A percentile compares a stretch with the other conserved stretches of the same genome.
phyloP scores from a whole-genome alignment of 2,329 filamentous ascomycete genomes.

The Verticillium isaacii region DNA sequence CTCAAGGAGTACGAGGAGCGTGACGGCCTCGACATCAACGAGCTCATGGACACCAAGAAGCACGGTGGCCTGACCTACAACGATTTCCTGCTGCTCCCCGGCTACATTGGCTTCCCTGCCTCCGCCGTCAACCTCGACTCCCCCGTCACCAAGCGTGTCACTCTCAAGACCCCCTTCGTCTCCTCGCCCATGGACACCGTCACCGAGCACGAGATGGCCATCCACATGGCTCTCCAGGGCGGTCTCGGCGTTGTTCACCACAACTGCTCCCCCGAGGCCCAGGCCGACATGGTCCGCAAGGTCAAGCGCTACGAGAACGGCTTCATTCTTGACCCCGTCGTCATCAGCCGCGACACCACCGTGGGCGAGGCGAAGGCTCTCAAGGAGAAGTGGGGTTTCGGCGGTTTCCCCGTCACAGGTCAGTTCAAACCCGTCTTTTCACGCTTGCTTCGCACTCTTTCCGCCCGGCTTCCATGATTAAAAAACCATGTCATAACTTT shows the following conservation, averaged over 20 bases:
- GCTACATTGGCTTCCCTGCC: conserved; percentile 97
- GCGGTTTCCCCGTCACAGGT: conserved; percentile 98
- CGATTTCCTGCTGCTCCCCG: conserved; percentile 93
- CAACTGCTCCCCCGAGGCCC: conserved; percentile 96
- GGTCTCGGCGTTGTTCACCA: conserved; percentile 96
- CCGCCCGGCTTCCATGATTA: conserved; percentile 63
- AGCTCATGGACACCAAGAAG: conserved; percentile 84
- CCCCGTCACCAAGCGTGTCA: conserved; percentile 90
- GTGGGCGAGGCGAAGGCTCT: conserved; percentile 86
- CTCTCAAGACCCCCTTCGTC: conserved; percentile 92
- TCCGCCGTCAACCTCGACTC: conserved; percentile 85
- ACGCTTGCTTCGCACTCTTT: conserved; percentile 11
- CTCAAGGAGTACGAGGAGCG: conserved; percentile 73
- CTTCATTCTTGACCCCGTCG: conserved; percentile 94
- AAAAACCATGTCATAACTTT: conserved; percentile 91
- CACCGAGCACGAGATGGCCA: conserved; percentile 99
- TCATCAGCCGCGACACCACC: conserved; percentile 81
- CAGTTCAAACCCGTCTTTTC: conserved; percentile 36
- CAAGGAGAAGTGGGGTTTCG: conserved; percentile 98
- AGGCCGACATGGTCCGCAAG: conserved; percentile 98
- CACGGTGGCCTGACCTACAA: conserved; percentile 97
- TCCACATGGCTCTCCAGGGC: conserved; percentile 88
- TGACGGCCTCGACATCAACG: conserved; percentile 84
- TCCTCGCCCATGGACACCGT: conserved; percentile 99
- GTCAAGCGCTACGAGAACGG: conserved; percentile 99